Evolutionary conservation across 345 rosid genomes (phyloP).

Genomic region (Eucalyptus lansdowneana): DNA sequence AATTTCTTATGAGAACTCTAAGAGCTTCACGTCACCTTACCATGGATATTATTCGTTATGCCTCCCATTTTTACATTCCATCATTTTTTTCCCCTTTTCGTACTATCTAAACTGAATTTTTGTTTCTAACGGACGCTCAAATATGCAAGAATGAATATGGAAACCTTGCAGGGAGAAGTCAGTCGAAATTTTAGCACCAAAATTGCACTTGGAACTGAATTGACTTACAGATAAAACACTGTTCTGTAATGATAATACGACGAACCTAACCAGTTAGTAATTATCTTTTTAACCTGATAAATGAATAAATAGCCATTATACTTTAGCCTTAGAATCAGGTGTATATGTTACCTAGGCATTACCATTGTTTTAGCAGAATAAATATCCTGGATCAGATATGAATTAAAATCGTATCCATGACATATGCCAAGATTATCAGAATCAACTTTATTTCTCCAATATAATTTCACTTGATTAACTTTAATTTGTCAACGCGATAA

Average conservation of each 20-base stretch:
- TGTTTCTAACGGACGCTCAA: background rate
- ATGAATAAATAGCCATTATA: background rate
- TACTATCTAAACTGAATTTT: background rate
- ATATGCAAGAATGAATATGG: background rate
- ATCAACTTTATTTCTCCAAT: background rate
- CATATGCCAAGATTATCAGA: background rate
- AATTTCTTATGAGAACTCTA: background rate
- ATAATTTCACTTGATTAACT: background rate
- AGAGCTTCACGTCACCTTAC: background rate
- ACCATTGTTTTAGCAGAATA: background rate
- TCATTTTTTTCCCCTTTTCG: background rate
- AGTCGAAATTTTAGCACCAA: background rate
- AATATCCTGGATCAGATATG: background rate
- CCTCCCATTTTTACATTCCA: background rate
- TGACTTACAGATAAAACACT: background rate
- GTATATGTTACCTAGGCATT: background rate
- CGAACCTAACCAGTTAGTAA: background rate
- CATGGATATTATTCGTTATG: background rate
- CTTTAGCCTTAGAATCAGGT: background rate
- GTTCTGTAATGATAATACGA: background rate
- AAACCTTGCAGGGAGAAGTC: background rate
- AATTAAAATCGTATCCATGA: background rate
- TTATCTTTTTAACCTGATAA: background rate
- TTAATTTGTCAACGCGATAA: background rate
- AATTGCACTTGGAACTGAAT: background rate